Evolutionary conservation across 192 early-diverging fungal genomes (phyloP), one percentile per base, ranked within the genome.

Genomic region (Coemansia erecta): DNA sequence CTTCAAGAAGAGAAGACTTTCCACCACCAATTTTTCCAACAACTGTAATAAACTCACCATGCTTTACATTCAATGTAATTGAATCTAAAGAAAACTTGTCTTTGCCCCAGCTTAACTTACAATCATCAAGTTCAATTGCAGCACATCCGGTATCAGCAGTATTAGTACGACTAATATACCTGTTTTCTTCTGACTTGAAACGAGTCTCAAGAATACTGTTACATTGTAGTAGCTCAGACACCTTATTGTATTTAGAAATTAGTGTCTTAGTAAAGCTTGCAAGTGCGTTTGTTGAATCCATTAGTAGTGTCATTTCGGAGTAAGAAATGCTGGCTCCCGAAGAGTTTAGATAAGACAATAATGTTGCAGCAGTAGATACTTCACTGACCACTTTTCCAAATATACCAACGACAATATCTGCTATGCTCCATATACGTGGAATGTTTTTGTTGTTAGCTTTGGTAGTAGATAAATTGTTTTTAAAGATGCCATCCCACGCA

Each of bases 21-120:
- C 85, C 85, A 37, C 69, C 66, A 14, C 85, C 85, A 8, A 85
- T 80, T 17, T 69, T 71, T 7, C 85, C 85, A 4, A 83, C 72
- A 7, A 86, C 61, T 2, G 66, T 72, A 14, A 74, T 66, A 61
- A 68, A 58, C 48, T 68, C 60, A 3, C 66, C 66, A 46, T 22
- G 4, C 22, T 59, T 63, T 1, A 70, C 50, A 13, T 52, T 4
- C 8, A 70, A n/a, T 15, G 49, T 47, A 13, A 45, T 12, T 24
- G 61, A 53, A 2, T 24, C 23, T 13, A 70, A n/a, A 3, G 49
- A 14, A 24, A 70, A 74, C 33, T 70, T 70, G 14, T 59, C 68
- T n/a, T 26, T 18, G 9, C 68, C 68, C 68, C 68, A 70, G 26
- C 53, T 58, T 59, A 70, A 70, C 31, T 39, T 26, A 37, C 55